Base-by-base conservation (phyloP, 148 eudicot species). In the Rhododendron kiyosumense region DNA sequence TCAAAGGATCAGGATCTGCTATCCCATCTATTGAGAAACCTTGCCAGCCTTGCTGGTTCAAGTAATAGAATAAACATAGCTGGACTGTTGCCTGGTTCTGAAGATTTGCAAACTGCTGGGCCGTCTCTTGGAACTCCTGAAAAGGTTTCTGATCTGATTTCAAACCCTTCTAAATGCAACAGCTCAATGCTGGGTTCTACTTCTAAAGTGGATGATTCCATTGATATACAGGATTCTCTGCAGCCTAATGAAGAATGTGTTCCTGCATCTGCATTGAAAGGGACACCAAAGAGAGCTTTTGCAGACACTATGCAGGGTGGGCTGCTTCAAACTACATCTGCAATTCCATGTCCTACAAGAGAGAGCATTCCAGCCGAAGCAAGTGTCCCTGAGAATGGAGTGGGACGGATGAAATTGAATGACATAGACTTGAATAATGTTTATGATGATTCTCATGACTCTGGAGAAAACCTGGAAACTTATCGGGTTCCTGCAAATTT, bases 1-100 rank as follows among this genome's bases (percentile, higher is more conserved):
- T 74, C 92, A 74, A 91, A 90, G 69, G 96, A 92, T 91, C 96
- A 95, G 87, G 98, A 97, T 89, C 89, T 94, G 84, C 90, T 97
- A 28, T 92, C 98, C 86, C 98, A 95, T 89, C 89, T 97, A 77
- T 85, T 97, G 91, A 90, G 86, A 85, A 95, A 91, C 88, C 93
- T 96, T 90, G 93, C 93, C 49, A 91, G 73, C 88, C 89, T 90
- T 89, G 90, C 95, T 87, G 93, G 92, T 83, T 81, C 91, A 83
- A 84, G 65, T 41, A 87, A 85, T 88, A 94, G 91, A 78, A 89
- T 85, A 81, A 93, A 88, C 82, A 54, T 87, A 78, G 84, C 90
- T 87, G 93, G 89, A 79, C 82, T 89, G 84, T 83, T 85, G 76
- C 87, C 89, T 84, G 93, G 92, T 85, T 85, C 98, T 81, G 93